Evolutionary conservation across 1,284 basidiomycete genomes (phyloP).

Genomic region (Malassezia nana): DNA sequence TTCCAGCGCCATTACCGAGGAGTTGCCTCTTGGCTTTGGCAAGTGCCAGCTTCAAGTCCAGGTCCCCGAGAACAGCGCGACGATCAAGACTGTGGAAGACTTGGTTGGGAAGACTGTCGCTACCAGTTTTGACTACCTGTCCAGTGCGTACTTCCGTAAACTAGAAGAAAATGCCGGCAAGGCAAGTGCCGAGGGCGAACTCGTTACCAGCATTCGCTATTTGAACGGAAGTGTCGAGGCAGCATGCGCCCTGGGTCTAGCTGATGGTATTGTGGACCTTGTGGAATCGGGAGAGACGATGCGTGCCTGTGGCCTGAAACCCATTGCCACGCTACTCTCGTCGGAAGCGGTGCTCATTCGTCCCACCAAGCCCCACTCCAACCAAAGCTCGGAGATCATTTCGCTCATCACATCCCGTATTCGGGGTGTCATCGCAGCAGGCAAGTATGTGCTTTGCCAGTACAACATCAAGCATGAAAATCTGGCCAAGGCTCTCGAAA

Average conservation of each 20-base stretch:
- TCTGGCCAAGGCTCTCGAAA: constrained; percentile 58
- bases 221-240: constrained; percentile 96
- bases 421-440: constrained; percentile 82
- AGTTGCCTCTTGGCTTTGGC: constrained; percentile 79
- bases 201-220: constrained; percentile 73
- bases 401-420: constrained; percentile 75
- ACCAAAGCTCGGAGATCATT: constrained; percentile 59
- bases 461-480: constrained; percentile 72
- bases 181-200: constrained; percentile 36
- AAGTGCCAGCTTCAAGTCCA: constrained; percentile 91
- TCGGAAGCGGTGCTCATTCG: constrained; percentile 92
- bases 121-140: constrained; percentile 82
- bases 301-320: constrained; percentile 89
- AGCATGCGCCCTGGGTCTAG: constrained; percentile 87
- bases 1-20: constrained; percentile 60
- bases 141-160: constrained; percentile 66
- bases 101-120: constrained; percentile 85
- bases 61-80: constrained; percentile 64
- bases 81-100: constrained; percentile 64
- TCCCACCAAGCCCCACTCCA: constrained; percentile 60
- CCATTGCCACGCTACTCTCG: constrained; percentile 67
- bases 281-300: constrained; percentile 99
- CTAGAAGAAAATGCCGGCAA: constrained; percentile 58
- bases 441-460: constrained; percentile 75
- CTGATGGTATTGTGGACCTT: constrained; percentile 92